Evolutionary conservation across 2,329 filamentous ascomycete genomes (phyloP).

Genomic region (Ambrosiella beaveri): DNA sequence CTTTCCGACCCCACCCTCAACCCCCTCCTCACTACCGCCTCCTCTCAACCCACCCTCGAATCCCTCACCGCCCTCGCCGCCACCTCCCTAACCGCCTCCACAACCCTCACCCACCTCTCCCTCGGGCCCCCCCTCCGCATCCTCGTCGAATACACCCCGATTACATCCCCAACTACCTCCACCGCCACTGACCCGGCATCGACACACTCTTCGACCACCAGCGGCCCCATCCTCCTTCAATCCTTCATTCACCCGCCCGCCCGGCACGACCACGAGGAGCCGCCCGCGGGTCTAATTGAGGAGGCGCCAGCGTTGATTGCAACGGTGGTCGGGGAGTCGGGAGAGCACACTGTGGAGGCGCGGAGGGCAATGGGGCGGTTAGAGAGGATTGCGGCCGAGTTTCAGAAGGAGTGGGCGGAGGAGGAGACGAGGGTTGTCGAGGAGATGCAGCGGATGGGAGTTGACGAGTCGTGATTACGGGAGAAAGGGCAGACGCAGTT

Average conservation of each 20-base stretch:
- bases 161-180: background rate
- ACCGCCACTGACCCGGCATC: background rate
- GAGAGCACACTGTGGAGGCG: conserved; percentile 31
- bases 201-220: background rate
- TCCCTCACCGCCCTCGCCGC: conserved; percentile 36
- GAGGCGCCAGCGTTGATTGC: conserved; percentile 34
- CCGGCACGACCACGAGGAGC: conserved; percentile 13
- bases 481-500: background rate
- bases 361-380: conserved; percentile 34
- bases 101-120: conserved; percentile 33
- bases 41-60: conserved; percentile 26
- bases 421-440: conserved; percentile 15
- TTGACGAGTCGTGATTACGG: background rate
- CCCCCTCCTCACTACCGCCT: conserved; percentile 38
- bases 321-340: conserved; percentile 33
- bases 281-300: conserved; percentile 18
- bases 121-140: conserved; percentile 38
- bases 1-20: conserved; percentile 39
- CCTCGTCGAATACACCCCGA: conserved; percentile 31
- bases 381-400: conserved; percentile 35
- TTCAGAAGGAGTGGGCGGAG: conserved; percentile 35
- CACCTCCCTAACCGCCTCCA: conserved; percentile 35
- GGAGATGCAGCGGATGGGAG: background rate
- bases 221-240: conserved; percentile 8
- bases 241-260: conserved; percentile 12